These are phyloP conservation scores for Coemansia sp. DNA, from an alignment of 192 early-diverging fungal species.

Conservation along the genomic window DNA sequence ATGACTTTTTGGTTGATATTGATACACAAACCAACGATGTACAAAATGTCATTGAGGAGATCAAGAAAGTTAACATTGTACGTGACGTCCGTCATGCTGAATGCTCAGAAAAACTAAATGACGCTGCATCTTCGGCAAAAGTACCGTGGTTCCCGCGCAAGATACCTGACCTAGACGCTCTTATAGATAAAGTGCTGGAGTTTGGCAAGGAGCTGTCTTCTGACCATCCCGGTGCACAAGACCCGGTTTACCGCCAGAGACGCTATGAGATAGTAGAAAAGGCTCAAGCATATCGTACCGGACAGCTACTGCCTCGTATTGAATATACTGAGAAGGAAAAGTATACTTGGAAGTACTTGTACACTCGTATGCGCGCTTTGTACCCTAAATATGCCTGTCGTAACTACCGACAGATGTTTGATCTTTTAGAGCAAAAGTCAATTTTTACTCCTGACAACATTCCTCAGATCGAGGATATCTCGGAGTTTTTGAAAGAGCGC, in stretches of 20 bases:
- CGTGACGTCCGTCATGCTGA: slow-evolving; percentile 60
- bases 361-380: slow-evolving; percentile 68
- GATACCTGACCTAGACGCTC: slow-evolving; percentile 84
- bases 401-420: slow-evolving; percentile 87
- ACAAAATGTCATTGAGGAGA: slow-evolving; percentile 56
- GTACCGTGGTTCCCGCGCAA: slow-evolving; percentile 96
- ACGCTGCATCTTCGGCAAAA: background rate
- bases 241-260: slow-evolving; percentile 78
- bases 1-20: slow-evolving; percentile 96
- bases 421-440: slow-evolving; percentile 87
- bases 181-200: slow-evolving; percentile 86
- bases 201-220: slow-evolving; percentile 86
- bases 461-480: slow-evolving; percentile 87
- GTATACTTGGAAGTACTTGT: slow-evolving; percentile 81
- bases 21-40: slow-evolving; percentile 62
- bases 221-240: slow-evolving; percentile 92
- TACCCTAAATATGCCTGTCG: slow-evolving; percentile 87
- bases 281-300: slow-evolving; percentile 75
- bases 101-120: slow-evolving; percentile 5
- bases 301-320: slow-evolving; percentile 74
- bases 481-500: slow-evolving; percentile 85
- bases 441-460: slow-evolving; percentile 79
- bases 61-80: slow-evolving; percentile 60
- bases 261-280: slow-evolving; percentile 78
- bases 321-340: slow-evolving; percentile 79